Evolutionary conservation across 2,329 filamentous ascomycete genomes (phyloP).

Genomic region (Ophiocordyceps sinensis): DNA sequence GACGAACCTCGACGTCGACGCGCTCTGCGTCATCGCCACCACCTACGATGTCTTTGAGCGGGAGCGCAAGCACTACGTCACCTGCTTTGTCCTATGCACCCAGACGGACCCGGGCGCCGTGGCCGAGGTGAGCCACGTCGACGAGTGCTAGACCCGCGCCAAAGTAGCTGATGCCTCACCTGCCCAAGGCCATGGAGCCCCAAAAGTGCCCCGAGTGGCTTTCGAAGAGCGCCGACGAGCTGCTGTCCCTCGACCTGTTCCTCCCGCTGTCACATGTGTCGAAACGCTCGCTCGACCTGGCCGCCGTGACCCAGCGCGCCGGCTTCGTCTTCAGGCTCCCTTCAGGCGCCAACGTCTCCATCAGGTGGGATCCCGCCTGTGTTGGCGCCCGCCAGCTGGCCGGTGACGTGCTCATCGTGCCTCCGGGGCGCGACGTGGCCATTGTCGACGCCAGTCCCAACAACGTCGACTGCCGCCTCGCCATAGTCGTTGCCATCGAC

Average conservation of each 20-base stretch:
- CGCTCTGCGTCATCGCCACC: conserved; percentile 38
- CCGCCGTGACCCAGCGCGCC: conserved; percentile 4
- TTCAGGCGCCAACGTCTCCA: neutral
- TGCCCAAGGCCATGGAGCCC: conserved; percentile 22
- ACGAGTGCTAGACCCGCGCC: neutral
- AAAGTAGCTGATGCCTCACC: neutral
- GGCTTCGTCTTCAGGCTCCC: neutral
- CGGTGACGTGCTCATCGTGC: neutral
- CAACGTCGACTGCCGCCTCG: neutral
- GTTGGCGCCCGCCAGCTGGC: neutral
- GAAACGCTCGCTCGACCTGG: conserved; percentile 8
- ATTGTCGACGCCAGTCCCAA: neutral
- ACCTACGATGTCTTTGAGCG: conserved; percentile 52
- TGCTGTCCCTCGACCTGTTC: conserved; percentile 21
- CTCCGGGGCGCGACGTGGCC: neutral
- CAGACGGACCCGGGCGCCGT: conserved; percentile 30
- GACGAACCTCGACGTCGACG: conserved; percentile 44
- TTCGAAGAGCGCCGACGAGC: conserved; percentile 30
- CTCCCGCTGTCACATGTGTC: conserved; percentile 18
- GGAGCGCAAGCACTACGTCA: conserved; percentile 59
- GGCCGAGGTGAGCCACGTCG: conserved; percentile 30
- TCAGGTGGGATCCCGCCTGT: neutral
- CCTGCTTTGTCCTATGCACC: conserved; percentile 48
- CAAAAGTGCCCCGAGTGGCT: conserved; percentile 36
- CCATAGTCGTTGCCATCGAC: neutral